Evolutionary conservation across 2,329 filamentous ascomycete species (phyloP).

Genomic region (Cadophora gregata): DNA sequence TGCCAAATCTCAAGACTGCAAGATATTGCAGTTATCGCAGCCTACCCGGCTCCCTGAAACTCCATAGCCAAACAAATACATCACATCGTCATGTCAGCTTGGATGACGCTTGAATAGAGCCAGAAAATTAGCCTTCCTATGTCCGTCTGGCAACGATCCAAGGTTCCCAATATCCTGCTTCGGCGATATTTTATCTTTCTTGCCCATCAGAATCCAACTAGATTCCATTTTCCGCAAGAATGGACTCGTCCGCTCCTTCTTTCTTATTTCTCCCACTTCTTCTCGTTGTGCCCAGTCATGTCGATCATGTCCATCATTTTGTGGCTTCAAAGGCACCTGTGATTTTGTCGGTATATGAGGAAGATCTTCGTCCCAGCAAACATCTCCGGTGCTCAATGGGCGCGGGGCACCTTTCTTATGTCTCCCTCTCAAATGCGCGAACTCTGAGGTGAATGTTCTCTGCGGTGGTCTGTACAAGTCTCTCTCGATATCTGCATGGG

Average conservation of each 20-base stretch:
- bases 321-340: slow-evolving; percentile 26
- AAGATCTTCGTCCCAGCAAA: slow-evolving; percentile 34
- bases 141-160: slow-evolving; percentile 28
- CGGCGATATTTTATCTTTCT: slow-evolving; percentile 41
- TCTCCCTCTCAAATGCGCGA: slow-evolving; percentile 30
- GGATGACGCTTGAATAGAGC: slow-evolving; percentile 40
- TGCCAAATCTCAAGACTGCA: slow-evolving; percentile 1
- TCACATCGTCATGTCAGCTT: slow-evolving; percentile 29
- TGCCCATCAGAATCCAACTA: slow-evolving; percentile 55
- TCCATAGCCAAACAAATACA: slow-evolving; percentile 13
- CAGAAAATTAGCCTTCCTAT: slow-evolving; percentile 36
- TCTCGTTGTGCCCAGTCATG: slow-evolving; percentile 65
- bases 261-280: slow-evolving; percentile 32
- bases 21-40: neutral
- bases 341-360: slow-evolving; percentile 12
- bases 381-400: slow-evolving; percentile 38
- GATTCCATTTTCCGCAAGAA: slow-evolving; percentile 54
- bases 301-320: slow-evolving; percentile 32
- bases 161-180: slow-evolving; percentile 35
- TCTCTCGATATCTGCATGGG: slow-evolving; percentile 42
- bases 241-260: slow-evolving; percentile 34
- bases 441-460: slow-evolving; percentile 45
- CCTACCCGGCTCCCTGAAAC: slow-evolving; percentile 13
- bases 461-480: slow-evolving; percentile 41
- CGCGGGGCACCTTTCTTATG: slow-evolving; percentile 24